These are phyloP conservation scores for Pterocarpus macrocarpus DNA, from an alignment of 306 rosid genomes.

Conservation along the genomic window DNA sequence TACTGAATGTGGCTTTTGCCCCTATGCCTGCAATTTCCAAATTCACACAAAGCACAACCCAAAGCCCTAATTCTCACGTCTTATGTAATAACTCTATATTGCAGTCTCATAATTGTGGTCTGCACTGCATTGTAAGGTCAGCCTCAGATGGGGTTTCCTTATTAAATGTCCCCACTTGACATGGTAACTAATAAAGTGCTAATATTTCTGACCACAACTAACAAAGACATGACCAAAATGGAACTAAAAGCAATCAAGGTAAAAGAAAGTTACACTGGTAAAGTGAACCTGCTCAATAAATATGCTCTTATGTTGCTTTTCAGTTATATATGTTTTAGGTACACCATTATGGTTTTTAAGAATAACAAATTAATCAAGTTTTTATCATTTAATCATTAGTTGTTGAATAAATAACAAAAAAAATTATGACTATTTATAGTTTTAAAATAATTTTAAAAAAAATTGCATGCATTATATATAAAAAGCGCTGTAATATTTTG, in stretches of 20 bases:
- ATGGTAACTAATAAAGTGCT: slow-evolving; percentile 21
- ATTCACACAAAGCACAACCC: slow-evolving; percentile 59
- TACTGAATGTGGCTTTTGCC: slow-evolving; percentile 58
- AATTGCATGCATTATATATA: not conserved
- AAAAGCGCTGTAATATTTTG: not conserved
- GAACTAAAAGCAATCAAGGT: not conserved
- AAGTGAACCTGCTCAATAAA: slow-evolving; percentile 9
- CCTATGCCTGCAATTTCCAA: slow-evolving; percentile 50
- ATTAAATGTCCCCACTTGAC: slow-evolving; percentile 48
- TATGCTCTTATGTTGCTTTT: not conserved
- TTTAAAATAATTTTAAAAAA: not conserved
- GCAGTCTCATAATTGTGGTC: slow-evolving; percentile 56
- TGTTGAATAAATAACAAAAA: not conserved
- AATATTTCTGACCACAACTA: slow-evolving; percentile 18
- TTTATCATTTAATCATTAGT: not conserved
- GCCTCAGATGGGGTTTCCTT: slow-evolving; percentile 59
- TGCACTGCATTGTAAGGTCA: slow-evolving; percentile 60
- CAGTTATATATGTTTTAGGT: not conserved
- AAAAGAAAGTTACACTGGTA: not conserved
- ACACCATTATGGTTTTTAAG: not conserved
- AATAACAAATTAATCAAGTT: not conserved
- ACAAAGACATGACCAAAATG: slow-evolving; percentile 36
- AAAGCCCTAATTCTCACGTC: slow-evolving; percentile 72
- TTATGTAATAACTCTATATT: slow-evolving; percentile 60
- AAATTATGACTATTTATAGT: too few relatives aligned